Conservation (phyloP, 257 asterid genomes). For the Galeopsis tetrahit region DNA sequence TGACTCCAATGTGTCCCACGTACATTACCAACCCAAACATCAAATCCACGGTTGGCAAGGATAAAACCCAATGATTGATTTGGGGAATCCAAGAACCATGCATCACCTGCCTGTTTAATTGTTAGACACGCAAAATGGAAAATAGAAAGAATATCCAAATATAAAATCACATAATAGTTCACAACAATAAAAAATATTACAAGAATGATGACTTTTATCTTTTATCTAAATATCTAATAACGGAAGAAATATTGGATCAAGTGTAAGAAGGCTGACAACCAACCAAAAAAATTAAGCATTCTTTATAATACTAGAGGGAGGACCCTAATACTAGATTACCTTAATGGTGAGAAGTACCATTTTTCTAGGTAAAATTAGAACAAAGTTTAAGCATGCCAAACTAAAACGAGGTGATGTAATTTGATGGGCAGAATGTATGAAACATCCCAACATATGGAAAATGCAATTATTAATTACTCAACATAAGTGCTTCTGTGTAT, state of each 20-base stretch:
- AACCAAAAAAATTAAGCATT: constrained; percentile 13
- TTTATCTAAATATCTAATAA: background rate
- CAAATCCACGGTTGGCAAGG: constrained; percentile 90
- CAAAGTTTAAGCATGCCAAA: constrained; percentile 23
- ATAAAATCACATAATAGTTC: background rate
- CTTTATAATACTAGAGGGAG: background rate
- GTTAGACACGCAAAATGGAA: constrained; percentile 22
- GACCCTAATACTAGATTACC: background rate
- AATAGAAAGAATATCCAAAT: constrained; percentile 19
- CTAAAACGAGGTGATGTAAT: background rate
- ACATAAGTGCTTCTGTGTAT: background rate
- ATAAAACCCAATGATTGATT: constrained; percentile 87
- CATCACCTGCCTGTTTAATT: constrained; percentile 87
- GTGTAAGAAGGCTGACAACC: constrained; percentile 9
- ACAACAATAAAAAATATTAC: constrained; percentile 5
- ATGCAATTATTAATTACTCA: background rate
- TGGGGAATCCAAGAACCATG: constrained; percentile 89
- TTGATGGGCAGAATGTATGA: constrained; percentile 10
- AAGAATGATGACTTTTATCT: background rate
- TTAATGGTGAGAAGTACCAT: background rate
- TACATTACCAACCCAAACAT: constrained; percentile 98
- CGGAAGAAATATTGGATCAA: background rate
- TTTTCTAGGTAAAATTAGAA: constrained; percentile 24
- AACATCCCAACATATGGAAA: constrained; percentile 1
- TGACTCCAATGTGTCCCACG: constrained; percentile 99